These are phyloP conservation scores for Torulaspora globosa DNA, from an alignment of 1,139 yeast species.

Conservation along the genomic window DNA sequence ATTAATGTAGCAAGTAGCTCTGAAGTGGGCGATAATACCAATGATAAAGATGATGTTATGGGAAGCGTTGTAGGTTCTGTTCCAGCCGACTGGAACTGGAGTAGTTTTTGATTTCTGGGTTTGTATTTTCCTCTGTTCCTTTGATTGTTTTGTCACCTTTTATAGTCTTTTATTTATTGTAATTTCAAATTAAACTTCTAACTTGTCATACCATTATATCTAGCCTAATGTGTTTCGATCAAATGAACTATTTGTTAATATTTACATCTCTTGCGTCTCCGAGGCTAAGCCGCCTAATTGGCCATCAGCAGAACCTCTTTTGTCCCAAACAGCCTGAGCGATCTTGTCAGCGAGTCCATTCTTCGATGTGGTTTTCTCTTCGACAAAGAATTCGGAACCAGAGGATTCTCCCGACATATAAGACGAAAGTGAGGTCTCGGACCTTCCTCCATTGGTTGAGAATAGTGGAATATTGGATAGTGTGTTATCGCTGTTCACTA, in stretches of 20 bases:
- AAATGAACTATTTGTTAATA: neutral
- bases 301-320: constrained; percentile 16
- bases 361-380: constrained; percentile 17
- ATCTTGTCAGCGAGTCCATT: constrained; percentile 24
- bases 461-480: constrained; percentile 35
- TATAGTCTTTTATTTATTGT: constrained; percentile 1
- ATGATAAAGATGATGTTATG: constrained; percentile 21
- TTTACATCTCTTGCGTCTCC: neutral
- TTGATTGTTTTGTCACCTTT: constrained; percentile 1
- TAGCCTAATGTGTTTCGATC: neutral
- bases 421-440: constrained; percentile 17
- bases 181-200: neutral
- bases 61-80: constrained; percentile 48
- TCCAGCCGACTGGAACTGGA: constrained; percentile 81
- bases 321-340: constrained; percentile 29
- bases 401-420: constrained; percentile 20
- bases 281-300: neutral
- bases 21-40: constrained; percentile 8
- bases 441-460: constrained; percentile 22
- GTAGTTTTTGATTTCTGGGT: constrained; percentile 46
- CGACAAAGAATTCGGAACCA: constrained; percentile 24
- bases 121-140: neutral
- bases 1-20: constrained; percentile 14
- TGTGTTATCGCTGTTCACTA: constrained; percentile 37
- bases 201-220: neutral